Conservation (phyloP, 768 basidiomycete species). For the Coprinellus micaceus region DNA sequence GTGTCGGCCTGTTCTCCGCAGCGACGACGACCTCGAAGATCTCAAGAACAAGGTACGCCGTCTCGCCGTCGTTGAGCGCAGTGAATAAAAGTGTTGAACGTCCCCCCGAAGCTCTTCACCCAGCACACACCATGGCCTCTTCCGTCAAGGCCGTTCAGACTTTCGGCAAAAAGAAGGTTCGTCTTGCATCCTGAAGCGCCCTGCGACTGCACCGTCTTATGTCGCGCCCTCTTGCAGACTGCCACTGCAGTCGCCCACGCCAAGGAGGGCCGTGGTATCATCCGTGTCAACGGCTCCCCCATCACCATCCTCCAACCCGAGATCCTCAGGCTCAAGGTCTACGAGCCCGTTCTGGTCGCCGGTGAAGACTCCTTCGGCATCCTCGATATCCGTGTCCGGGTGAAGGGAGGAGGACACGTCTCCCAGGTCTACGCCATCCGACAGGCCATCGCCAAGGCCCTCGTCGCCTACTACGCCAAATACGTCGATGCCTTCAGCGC, state of each 20-base stretch:
- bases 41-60: constrained; percentile 40
- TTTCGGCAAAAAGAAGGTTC: constrained; percentile 99
- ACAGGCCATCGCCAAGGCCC: constrained; percentile 96
- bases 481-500: constrained; percentile 97
- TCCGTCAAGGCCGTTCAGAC: constrained; percentile 92
- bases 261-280: constrained; percentile 92
- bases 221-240: constrained; percentile 51
- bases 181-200: constrained; percentile 18
- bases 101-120: constrained; percentile 22
- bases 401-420: constrained; percentile 99
- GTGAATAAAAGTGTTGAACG: constrained; percentile 11
- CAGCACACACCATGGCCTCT: constrained; percentile 56
- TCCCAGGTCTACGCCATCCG: constrained; percentile 99
- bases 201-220: not conserved
- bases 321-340: constrained; percentile 96
- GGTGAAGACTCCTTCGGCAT: constrained; percentile 84
- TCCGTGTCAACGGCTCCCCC: constrained; percentile 95
- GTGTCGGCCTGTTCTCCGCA: too few relatives aligned
- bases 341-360: constrained; percentile 93
- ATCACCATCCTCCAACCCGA: constrained; percentile 94
- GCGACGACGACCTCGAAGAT: constrained; percentile 41
- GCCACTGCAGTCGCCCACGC: constrained; percentile 98
- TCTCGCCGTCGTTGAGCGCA: constrained; percentile 5
- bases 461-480: constrained; percentile 98
- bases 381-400: constrained; percentile 95